A percentile compares a stretch with the other conserved stretches of the same genome.
These are phyloP conservation scores for Globisporangium nunn DNA, from an alignment of 352 stramenopile genomes.

Conservation along the genomic window DNA sequence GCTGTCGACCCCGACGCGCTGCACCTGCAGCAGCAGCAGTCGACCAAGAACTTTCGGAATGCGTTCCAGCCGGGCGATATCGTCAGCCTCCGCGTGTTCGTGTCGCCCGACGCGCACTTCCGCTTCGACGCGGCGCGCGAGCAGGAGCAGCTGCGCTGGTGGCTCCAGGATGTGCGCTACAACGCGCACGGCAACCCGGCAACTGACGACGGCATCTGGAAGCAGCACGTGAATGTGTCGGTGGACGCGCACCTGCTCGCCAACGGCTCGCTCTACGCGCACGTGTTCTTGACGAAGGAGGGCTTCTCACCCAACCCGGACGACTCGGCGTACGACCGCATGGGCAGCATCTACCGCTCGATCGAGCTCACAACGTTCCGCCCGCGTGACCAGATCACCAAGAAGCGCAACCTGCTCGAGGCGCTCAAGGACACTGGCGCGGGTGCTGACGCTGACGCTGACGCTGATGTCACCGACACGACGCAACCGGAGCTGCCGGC, in stretches of 20 bases:
- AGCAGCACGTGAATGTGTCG: conserved; percentile 54
- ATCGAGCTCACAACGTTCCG: conserved; percentile 74
- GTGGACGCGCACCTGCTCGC: conserved; percentile 54
- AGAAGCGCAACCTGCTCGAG: conserved; percentile 73
- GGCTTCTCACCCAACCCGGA: conserved; percentile 64
- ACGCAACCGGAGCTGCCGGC: conserved; percentile 4
- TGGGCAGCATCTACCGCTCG: conserved; percentile 43
- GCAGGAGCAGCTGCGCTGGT: conserved; percentile 58
- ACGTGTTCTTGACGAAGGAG: conserved; percentile 79
- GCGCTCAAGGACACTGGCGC: conserved; percentile 4
- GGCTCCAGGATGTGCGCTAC: conserved; percentile 51
- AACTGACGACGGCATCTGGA: conserved; percentile 45
- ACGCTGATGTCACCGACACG: conserved; percentile 11
- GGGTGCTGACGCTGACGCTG: no score
- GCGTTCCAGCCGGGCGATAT: conserved; percentile 45
- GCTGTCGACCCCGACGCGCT: conserved; percentile 4
- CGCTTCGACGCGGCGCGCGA: conserved; percentile 38
- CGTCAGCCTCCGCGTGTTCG: conserved; percentile 62
- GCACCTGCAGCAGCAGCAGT: conserved; percentile 10
- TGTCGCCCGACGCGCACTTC: conserved; percentile 39
- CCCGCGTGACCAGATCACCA: conserved; percentile 57
- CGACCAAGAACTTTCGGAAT: conserved; percentile 33
- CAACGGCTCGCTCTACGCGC: conserved; percentile 79
- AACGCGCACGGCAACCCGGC: conserved; percentile 31
- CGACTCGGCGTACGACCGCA: conserved; percentile 47